phyloP scores from a whole-genome alignment of 805 yeast species.

The Lachancea fermentati region DNA sequence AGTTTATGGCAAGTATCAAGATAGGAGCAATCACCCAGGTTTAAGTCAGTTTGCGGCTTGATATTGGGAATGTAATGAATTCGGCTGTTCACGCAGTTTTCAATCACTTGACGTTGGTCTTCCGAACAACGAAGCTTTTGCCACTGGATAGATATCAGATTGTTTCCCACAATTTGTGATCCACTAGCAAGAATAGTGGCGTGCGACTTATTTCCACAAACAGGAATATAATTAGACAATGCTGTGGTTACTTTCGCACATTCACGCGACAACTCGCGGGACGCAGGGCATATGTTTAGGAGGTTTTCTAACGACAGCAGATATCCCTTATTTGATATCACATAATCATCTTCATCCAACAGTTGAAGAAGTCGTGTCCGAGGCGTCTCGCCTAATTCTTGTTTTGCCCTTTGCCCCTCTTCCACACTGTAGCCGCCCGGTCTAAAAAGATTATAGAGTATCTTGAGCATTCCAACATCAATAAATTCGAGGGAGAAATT shows the following conservation, averaged over 20 bases:
- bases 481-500: slow-evolving; percentile 14
- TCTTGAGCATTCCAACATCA: slow-evolving; percentile 17
- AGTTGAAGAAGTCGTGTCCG: slow-evolving; percentile 3
- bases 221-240: slow-evolving; percentile 20
- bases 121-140: slow-evolving; percentile 22
- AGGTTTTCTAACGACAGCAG: slow-evolving; percentile 12
- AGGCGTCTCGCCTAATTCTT: background rate
- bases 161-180: slow-evolving; percentile 23
- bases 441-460: slow-evolving; percentile 12
- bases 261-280: slow-evolving; percentile 24
- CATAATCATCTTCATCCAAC: slow-evolving; percentile 2
- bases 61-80: slow-evolving; percentile 53
- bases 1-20: slow-evolving; percentile 90
- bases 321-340: slow-evolving; percentile 6
- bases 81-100: slow-evolving; percentile 31
- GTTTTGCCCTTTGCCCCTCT: background rate
- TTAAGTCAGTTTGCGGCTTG: slow-evolving; percentile 58
- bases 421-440: slow-evolving; percentile 2
- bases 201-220: slow-evolving; percentile 22
- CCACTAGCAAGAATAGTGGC: slow-evolving; percentile 17
- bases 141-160: slow-evolving; percentile 24
- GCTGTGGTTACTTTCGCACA: slow-evolving; percentile 17
- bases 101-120: slow-evolving; percentile 18
- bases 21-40: slow-evolving; percentile 87
- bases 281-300: slow-evolving; percentile 20